These are phyloP conservation scores for Sporormia fimetaria DNA, from an alignment of 495 filamentous ascomycete genomes.

Conservation along the genomic window DNA sequence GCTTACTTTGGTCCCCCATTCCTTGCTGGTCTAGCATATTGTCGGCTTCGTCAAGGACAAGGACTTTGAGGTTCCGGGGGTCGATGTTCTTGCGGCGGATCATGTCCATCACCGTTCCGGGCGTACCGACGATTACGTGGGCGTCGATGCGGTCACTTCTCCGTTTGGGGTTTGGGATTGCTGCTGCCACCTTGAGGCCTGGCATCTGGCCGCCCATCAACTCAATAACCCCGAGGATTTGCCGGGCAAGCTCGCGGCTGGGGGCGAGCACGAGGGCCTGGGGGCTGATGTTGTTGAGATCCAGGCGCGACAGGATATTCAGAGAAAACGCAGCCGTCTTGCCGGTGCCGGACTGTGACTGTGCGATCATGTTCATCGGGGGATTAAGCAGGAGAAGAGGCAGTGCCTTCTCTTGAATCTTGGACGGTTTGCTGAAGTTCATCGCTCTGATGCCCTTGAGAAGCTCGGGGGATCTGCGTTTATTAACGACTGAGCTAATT, in stretches of 20 bases:
- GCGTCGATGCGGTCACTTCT: slow-evolving; percentile 50
- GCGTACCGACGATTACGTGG: slow-evolving; percentile 82
- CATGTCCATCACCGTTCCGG: slow-evolving; percentile 82
- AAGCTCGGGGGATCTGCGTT: slow-evolving; percentile 39
- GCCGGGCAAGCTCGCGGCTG: slow-evolving; percentile 85
- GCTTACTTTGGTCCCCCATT: slow-evolving; percentile 83
- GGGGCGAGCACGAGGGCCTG: slow-evolving; percentile 87
- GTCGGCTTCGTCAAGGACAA: slow-evolving; percentile 88
- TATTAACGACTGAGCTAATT: slow-evolving; percentile 1
- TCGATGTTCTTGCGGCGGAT: slow-evolving; percentile 62
- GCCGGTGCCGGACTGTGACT: slow-evolving; percentile 96
- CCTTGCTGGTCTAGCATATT: slow-evolving; percentile 95
- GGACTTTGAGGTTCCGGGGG: slow-evolving; percentile 52
- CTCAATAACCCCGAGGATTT: slow-evolving; percentile 75
- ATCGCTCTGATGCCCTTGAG: slow-evolving; percentile 58
- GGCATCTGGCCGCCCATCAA: slow-evolving; percentile 73
- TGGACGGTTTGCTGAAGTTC: slow-evolving; percentile 90
- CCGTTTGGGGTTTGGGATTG: slow-evolving; percentile 62
- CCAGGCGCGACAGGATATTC: slow-evolving; percentile 76
- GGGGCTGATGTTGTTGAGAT: slow-evolving; percentile 54
- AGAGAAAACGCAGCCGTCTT: slow-evolving; percentile 96
- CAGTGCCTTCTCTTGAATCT: slow-evolving; percentile 88
- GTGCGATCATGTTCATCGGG: slow-evolving; percentile 84
- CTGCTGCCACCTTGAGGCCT: slow-evolving; percentile 58
- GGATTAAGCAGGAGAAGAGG: slow-evolving; percentile 77